Base-by-base conservation (phyloP, 1,284 basidiomycete genomes). In the Bjerkandera adusta region DNA sequence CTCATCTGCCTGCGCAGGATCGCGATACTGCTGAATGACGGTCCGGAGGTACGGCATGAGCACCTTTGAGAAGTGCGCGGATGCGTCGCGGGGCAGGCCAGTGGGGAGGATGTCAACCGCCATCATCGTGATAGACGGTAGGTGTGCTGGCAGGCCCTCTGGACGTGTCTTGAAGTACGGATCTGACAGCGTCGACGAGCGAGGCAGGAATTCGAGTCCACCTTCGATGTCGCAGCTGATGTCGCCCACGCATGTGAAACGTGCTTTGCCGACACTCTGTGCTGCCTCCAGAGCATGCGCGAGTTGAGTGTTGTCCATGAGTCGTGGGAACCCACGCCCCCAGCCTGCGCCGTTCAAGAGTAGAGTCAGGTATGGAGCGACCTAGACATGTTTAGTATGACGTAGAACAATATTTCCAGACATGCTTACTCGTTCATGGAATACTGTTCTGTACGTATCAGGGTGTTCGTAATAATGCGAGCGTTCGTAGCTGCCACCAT, bases 51-150 rank as follows among this genome's bases (percentile, higher is more conserved):
- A 93, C 3, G 86, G 86, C 38, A 76, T 53, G 13, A 94, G 68
- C 4, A 72, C 77, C 0, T 65, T 57, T 5, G 85, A 87, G 65
- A 96, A 96, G 54, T 88, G 81, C 26, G 71, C 60, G 0, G 89
- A 91, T 5, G 92, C 86, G 55, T 95, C 92, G 37, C 80, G 68
- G 18, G 92, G 88, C 12, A 96, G 74, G 44, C 87, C 81, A 0
- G 92, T 79, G 0, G 92, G 93, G 2, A 95, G 77, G 54, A 96
- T 95, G 59, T 96, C 93, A 41, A 93, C 85, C 0, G 88, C 80
- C 79, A 92, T 91, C 57, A 94, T 81, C 43, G 86, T 79, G 3
- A 91, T 74, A 0, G 75, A 70, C 0, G 80, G 79, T 2, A 81
- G 68, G 43, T 75, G 61, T 0, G 66, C 55, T 1, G 73, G 73